Conservation (phyloP, 1,139 yeast genomes). For the Sugiyamaella japonica region DNA sequence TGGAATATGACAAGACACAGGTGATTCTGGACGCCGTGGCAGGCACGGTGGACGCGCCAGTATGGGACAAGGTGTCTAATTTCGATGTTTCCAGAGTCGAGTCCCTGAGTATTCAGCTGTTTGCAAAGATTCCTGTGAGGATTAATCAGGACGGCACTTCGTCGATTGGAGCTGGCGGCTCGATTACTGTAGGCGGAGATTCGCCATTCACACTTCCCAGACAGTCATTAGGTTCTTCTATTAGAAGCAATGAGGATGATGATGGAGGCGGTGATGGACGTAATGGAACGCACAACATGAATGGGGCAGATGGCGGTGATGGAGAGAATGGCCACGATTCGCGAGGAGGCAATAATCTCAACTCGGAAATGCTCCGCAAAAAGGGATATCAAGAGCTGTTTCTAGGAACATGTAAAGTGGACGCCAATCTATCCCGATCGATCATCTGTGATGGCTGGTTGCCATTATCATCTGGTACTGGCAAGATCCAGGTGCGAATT, state of each 20-base stretch:
- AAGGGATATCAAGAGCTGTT: conserved; percentile 41
- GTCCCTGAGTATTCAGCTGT: conserved; percentile 65
- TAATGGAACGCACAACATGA: neutral
- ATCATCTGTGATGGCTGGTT: conserved; percentile 35
- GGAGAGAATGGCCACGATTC: neutral
- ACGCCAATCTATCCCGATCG: conserved; percentile 26
- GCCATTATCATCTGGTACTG: conserved; percentile 42
- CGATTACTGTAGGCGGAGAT: conserved; percentile 15
- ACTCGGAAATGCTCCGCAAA: conserved; percentile 16
- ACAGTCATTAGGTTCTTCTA: neutral
- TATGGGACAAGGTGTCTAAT: conserved; percentile 84
- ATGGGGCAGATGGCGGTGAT: neutral
- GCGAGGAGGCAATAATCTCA: conserved; percentile 4
- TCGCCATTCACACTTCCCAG: conserved; percentile 25
- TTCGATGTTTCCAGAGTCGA: conserved; percentile 81
- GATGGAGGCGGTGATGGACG: neutral
- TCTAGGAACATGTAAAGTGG: conserved; percentile 41
- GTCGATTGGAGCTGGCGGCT: conserved; percentile 12
- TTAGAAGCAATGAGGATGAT: neutral
- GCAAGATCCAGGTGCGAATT: conserved; percentile 57
- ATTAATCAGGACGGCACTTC: conserved; percentile 14
- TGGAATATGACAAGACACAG: conserved; percentile 59
- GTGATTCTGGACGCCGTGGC: conserved; percentile 77
- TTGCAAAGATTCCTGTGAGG: conserved; percentile 63
- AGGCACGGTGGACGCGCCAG: conserved; percentile 64